These are phyloP conservation scores for Sicyos baderoa DNA, from an alignment of 306 rosid species.

Conservation along the genomic window DNA sequence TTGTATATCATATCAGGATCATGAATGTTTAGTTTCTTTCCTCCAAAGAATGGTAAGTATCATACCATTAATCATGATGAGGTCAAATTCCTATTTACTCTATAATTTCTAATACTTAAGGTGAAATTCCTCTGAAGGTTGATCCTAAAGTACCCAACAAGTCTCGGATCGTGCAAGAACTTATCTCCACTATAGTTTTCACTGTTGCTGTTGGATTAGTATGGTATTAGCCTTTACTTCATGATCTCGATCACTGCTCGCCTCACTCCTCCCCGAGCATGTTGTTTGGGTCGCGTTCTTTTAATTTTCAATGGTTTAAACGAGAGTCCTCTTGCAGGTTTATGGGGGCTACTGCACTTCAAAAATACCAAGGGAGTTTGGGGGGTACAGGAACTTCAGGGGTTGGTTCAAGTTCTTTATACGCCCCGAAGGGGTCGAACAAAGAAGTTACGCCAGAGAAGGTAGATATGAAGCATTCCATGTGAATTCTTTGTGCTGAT, in stretches of 20 bases:
- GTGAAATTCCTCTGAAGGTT: conserved; percentile 45
- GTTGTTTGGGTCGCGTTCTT: background rate
- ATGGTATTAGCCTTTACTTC: conserved; percentile 44
- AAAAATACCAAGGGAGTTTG: conserved; percentile 90
- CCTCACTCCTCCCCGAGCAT: background rate
- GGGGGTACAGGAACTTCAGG: conserved; percentile 97
- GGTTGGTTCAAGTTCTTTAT: conserved; percentile 94
- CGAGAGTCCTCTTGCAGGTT: conserved; percentile 44
- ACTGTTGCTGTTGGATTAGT: conserved; percentile 81
- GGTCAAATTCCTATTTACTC: conserved; percentile 1
- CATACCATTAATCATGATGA: background rate
- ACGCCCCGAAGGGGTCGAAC: conserved; percentile 74
- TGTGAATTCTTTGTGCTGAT: conserved; percentile 17
- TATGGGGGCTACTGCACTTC: conserved; percentile 89
- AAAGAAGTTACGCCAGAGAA: conserved; percentile 95
- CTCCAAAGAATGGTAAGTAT: background rate
- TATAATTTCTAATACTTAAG: background rate
- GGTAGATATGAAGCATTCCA: conserved; percentile 36
- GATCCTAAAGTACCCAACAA: conserved; percentile 76
- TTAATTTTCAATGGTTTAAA: conserved; percentile 18
- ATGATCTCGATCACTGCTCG: conserved; percentile 2
- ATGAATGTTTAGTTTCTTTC: too few relatives aligned
- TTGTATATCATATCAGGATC: conserved; percentile 36
- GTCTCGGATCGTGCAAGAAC: conserved; percentile 82
- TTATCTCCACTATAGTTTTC: conserved; percentile 71